A percentile compares a stretch with the other conserved stretches of the same genome.
These are phyloP conservation scores for Ustanciosporium gigantosporum DNA, from an alignment of 1,284 basidiomycete species.

Conservation along the genomic window DNA sequence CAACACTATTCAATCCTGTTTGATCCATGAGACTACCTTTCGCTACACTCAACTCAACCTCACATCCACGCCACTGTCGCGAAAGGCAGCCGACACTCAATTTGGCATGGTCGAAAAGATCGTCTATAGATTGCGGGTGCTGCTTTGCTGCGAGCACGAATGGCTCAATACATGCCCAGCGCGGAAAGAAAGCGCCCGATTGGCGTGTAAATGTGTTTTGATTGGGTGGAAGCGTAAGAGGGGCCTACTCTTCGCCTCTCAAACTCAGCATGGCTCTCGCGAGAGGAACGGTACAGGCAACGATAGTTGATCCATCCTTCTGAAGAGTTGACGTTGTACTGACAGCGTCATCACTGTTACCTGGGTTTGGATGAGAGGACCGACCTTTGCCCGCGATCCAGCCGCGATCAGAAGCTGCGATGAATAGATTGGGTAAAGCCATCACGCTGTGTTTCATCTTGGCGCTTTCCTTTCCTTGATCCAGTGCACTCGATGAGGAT, in stretches of 20 bases:
- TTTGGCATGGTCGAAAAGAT: too few relatives aligned
- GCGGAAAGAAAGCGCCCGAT: too few relatives aligned
- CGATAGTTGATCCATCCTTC: conserved; percentile 25
- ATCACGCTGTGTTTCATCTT: conserved; percentile 30
- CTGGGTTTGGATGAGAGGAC: conserved; percentile 1
- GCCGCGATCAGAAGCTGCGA: conserved; percentile 40
- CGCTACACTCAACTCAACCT: too few relatives aligned
- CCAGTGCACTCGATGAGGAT: neutral
- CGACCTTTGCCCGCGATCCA: conserved; percentile 41
- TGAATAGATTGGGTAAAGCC: conserved; percentile 44
- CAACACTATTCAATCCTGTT: too few relatives aligned
- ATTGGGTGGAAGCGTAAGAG: too few relatives aligned
- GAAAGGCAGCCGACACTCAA: too few relatives aligned
- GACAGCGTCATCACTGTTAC: conserved; percentile 1
- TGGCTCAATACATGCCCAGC: too few relatives aligned
- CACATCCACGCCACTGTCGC: too few relatives aligned
- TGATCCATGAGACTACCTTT: too few relatives aligned
- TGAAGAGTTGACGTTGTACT: conserved; percentile 9
- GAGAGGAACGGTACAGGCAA: conserved; percentile 25
- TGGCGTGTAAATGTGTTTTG: too few relatives aligned
- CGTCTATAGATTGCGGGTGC: too few relatives aligned
- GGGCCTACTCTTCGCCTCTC: neutral
- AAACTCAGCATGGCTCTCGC: conserved; percentile 22
- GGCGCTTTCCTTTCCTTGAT: neutral
- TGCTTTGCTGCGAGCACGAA: too few relatives aligned